These are phyloP conservation scores for Odontarrhena argentea DNA, from an alignment of 345 rosid genomes.

Conservation along the genomic window DNA sequence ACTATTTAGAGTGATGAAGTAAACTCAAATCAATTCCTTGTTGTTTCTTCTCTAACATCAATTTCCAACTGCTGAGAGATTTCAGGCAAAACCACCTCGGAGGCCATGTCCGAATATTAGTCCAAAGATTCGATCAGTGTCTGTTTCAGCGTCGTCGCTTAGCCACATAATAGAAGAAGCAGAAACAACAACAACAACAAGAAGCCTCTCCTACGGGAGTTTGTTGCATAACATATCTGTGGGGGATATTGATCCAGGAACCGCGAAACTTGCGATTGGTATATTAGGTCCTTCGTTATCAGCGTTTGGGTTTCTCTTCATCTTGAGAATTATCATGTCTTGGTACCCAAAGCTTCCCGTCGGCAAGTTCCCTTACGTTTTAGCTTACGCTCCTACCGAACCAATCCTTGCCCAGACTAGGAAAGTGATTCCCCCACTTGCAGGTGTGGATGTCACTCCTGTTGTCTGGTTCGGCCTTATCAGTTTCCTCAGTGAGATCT, in stretches of 20 bases:
- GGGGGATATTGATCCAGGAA: constrained; percentile 75
- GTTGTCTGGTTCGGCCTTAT: constrained; percentile 85
- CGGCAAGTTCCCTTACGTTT: constrained; percentile 76
- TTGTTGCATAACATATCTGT: constrained; percentile 38
- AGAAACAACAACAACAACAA: no score
- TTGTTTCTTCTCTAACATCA: no score
- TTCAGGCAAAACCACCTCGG: no score
- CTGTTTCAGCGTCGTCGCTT: no score
- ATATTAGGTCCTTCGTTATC: constrained; percentile 75
- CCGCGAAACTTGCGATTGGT: constrained; percentile 70
- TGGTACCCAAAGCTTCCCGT: constrained; percentile 95
- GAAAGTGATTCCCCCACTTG: constrained; percentile 86
- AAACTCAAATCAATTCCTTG: no score
- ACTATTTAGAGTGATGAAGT: no score
- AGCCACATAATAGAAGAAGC: no score
- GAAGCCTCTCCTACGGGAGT: no score
- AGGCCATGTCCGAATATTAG: no score
- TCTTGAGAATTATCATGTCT: constrained; percentile 82
- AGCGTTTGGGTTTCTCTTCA: constrained; percentile 69
- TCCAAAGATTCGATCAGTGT: no score
- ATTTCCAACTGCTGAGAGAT: no score
- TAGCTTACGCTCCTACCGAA: constrained; percentile 92
- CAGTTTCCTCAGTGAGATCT: constrained; percentile 83
- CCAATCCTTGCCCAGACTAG: constrained; percentile 70
- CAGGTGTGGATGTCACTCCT: constrained; percentile 90